These are phyloP conservation scores for Tulasnella sp. DNA, from an alignment of 768 basidiomycete genomes.

Conservation along the genomic window DNA sequence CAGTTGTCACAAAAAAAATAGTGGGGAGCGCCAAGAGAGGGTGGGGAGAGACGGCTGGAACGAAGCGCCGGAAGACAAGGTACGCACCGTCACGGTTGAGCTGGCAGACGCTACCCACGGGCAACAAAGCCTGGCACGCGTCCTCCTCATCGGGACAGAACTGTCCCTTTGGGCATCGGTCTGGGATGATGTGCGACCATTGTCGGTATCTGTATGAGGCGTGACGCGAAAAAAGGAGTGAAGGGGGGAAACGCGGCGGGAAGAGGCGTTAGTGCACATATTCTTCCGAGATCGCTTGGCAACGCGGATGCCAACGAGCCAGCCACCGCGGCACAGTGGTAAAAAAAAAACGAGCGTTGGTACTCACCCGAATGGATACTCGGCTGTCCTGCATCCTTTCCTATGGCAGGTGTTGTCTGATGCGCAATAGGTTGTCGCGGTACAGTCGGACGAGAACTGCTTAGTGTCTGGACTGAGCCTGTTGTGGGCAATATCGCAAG, in stretches of 20 bases:
- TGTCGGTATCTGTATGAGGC: slow-evolving; percentile 19
- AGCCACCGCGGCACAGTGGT: background rate
- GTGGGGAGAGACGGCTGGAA: background rate
- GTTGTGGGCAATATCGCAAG: slow-evolving; percentile 50
- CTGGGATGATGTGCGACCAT: slow-evolving; percentile 40
- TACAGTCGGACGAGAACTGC: slow-evolving; percentile 73
- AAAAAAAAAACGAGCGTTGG: background rate
- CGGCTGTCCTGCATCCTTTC: slow-evolving; percentile 67
- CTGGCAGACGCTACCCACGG: slow-evolving; percentile 65
- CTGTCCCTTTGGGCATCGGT: slow-evolving; percentile 49
- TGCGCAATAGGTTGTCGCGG: slow-evolving; percentile 59
- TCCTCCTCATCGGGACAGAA: slow-evolving; percentile 85
- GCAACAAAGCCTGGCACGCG: slow-evolving; percentile 50
- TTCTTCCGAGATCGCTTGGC: background rate
- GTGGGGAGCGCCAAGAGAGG: background rate
- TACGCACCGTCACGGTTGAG: slow-evolving; percentile 74
- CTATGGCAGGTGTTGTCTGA: slow-evolving; percentile 44
- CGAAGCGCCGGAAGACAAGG: background rate
- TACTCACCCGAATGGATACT: slow-evolving; percentile 65
- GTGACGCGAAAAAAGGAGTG: background rate
- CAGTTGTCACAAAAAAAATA: background rate
- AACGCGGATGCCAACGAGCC: background rate
- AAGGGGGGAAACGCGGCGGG: background rate
- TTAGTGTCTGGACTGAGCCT: slow-evolving; percentile 69
- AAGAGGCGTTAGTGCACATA: background rate